Evolutionary conservation across 1,284 basidiomycete species (phyloP), one percentile per base, ranked within the genome.

Genomic region (Xanthoconium separans): DNA sequence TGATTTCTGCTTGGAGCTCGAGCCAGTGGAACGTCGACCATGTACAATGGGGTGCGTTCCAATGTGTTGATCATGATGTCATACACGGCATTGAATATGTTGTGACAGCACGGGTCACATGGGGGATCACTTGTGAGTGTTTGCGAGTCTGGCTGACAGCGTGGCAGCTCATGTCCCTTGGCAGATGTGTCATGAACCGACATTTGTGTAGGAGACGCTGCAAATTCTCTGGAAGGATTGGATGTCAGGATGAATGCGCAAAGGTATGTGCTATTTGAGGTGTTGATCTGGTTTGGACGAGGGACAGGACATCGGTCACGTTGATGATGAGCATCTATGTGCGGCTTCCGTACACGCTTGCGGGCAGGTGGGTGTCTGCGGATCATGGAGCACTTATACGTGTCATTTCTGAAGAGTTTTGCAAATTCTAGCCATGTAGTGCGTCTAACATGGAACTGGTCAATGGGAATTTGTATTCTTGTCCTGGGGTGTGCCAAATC

Each of bases 271-370:
- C 1, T 20, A 2, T 30, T 33, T 2, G 16, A 46, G 18, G 5
- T 9, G 0, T 27, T 11, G 6, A 11, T 18, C 33, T n/a, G 6
- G 37, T 6, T 6, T 22, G 51, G 6, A 66, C 22, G 5, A 27
- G 4, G 15, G 15, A 37, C 46, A 81, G 80, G 63, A 75, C 13
- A 68, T 71, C 16, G 69, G 68, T 37, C 79, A 83, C 51, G 39
- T 53, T 12, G 80, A 77, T 2, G 73, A 71, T 0, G 77, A 75
- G 4, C 83, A 85, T 57, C 52, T 77, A 45, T 85, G 84, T 60
- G 75, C 80, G 1, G 78, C 82, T 7, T 65, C 69, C 1, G 61
- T 74, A 1, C 84, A 86, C 58, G 74, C 74, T 18, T 85, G 84
- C 53, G 81, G 81, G 30, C 66, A 77, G 70, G 83, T 80, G 54